Conservation (phyloP, 176 grass and related monocot species). For the Phyllostachys edulis region DNA sequence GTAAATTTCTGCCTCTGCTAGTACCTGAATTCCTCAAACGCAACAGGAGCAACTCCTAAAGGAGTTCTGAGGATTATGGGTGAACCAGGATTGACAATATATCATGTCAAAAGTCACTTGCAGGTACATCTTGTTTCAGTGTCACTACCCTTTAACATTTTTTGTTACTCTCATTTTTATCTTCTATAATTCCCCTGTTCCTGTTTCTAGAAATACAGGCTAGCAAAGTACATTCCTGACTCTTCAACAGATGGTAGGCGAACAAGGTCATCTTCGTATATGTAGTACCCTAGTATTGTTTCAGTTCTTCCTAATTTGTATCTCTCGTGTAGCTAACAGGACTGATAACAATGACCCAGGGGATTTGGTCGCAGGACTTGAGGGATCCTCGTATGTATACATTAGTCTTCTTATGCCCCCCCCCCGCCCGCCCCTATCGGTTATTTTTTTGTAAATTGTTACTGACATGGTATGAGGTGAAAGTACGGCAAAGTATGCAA, state of each 20-base stretch:
- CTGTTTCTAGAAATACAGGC: slow-evolving; percentile 86
- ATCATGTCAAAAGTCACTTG: slow-evolving; percentile 98
- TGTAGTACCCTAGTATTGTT: neutral
- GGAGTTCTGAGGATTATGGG: slow-evolving; percentile 92
- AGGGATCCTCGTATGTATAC: slow-evolving; percentile 88
- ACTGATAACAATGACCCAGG: slow-evolving; percentile 76
- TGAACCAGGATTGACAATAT: slow-evolving; percentile 82
- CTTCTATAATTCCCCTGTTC: slow-evolving; percentile 9
- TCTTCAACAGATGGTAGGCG: slow-evolving; percentile 73
- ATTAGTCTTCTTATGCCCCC: neutral
- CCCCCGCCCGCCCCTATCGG: no score
- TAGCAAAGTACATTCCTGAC: slow-evolving; percentile 92
- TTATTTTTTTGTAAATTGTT: neutral
- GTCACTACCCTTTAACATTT: neutral
- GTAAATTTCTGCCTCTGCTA: slow-evolving; percentile 23
- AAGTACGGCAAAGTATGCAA: neutral
- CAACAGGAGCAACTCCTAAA: slow-evolving; percentile 91
- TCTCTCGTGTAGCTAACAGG: slow-evolving; percentile 51
- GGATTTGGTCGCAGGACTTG: slow-evolving; percentile 57
- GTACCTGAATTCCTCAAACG: slow-evolving; percentile 27
- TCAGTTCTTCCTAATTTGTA: slow-evolving; percentile 30
- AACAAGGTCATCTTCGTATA: neutral
- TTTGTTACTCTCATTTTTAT: slow-evolving; percentile 4
- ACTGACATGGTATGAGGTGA: neutral
- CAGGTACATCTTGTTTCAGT: slow-evolving; percentile 62